Evolutionary conservation across 2,329 filamentous ascomycete genomes (phyloP).

Genomic region (Xylariaceae sp.): DNA sequence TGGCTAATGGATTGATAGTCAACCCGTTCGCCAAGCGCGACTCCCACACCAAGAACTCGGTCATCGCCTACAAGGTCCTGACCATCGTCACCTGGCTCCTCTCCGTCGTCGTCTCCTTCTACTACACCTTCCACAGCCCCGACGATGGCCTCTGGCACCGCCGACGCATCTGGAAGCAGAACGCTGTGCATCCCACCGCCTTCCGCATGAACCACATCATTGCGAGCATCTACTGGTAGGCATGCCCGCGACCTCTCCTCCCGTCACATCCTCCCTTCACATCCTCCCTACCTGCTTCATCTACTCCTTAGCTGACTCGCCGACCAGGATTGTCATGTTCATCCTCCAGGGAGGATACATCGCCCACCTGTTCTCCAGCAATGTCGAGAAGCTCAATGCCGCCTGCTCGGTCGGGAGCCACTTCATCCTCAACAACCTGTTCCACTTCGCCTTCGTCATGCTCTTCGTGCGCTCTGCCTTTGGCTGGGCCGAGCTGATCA

Average conservation of each 20-base stretch:
- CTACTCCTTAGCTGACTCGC: slow-evolving; percentile 1
- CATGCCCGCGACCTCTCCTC: slow-evolving; percentile 2
- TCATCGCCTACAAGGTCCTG: slow-evolving; percentile 69
- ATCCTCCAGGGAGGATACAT: slow-evolving; percentile 70
- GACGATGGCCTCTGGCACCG: slow-evolving; percentile 52
- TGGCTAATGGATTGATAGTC: slow-evolving; percentile 33
- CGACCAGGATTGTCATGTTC: slow-evolving; percentile 60
- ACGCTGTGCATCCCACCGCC: slow-evolving; percentile 57
- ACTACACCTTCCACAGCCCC: slow-evolving; percentile 62
- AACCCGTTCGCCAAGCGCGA: slow-evolving; percentile 73
- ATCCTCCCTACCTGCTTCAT: no score
- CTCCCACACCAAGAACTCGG: slow-evolving; percentile 49
- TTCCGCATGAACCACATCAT: slow-evolving; percentile 66
- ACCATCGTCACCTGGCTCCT: slow-evolving; percentile 69
- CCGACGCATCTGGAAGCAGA: slow-evolving; percentile 68
- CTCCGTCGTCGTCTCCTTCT: slow-evolving; percentile 62
- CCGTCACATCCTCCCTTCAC: no score
- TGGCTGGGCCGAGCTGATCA: slow-evolving; percentile 65
- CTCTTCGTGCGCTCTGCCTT: slow-evolving; percentile 74
- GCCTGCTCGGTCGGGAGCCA: slow-evolving; percentile 74
- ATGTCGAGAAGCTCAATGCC: slow-evolving; percentile 53
- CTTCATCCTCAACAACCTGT: slow-evolving; percentile 79
- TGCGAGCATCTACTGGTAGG: slow-evolving; percentile 68
- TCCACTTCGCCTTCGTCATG: slow-evolving; percentile 75
- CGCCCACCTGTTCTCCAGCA: slow-evolving; percentile 64